A percentile compares a stretch with the other conserved stretches of the same genome.
These are phyloP conservation scores for Alternaria ventricosa DNA, from an alignment of 2,329 filamentous ascomycete genomes.

Conservation along the genomic window DNA sequence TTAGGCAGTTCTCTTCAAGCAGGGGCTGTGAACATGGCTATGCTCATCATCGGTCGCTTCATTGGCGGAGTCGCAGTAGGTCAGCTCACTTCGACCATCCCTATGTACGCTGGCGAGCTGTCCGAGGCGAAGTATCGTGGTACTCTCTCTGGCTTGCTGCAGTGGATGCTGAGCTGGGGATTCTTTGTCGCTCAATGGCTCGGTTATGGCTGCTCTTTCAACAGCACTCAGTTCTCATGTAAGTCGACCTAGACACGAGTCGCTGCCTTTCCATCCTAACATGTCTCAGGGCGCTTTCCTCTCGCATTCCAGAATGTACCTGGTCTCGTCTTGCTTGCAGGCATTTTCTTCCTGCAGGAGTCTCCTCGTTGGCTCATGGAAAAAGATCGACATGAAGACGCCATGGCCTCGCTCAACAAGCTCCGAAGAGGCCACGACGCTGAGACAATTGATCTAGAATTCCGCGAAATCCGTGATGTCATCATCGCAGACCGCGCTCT, in stretches of 20 bases:
- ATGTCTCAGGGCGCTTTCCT: slow-evolving; percentile 43
- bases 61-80: slow-evolving; percentile 60
- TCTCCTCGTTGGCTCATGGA: slow-evolving; percentile 67
- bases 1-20: slow-evolving; percentile 59
- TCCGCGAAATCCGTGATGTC: slow-evolving; percentile 30
- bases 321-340: slow-evolving; percentile 50
- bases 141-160: slow-evolving; percentile 67
- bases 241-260: neutral
- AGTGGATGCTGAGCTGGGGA: slow-evolving; percentile 49
- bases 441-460: slow-evolving; percentile 29
- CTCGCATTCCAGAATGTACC: slow-evolving; percentile 54
- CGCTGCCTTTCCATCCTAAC: neutral
- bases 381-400: slow-evolving; percentile 61
- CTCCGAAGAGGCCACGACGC: slow-evolving; percentile 26
- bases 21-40: slow-evolving; percentile 51
- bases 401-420: slow-evolving; percentile 24
- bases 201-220: slow-evolving; percentile 46
- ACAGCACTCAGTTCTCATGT: slow-evolving; percentile 28
- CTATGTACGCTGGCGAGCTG: slow-evolving; percentile 38
- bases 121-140: slow-evolving; percentile 47
- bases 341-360: slow-evolving; percentile 63
- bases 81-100: slow-evolving; percentile 17
- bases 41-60: slow-evolving; percentile 59
- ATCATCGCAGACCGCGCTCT: slow-evolving; percentile 34
- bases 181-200: slow-evolving; percentile 50